Evolutionary conservation across 1,139 yeast species (phyloP).

Genomic region (Candida tetrigidarum): DNA sequence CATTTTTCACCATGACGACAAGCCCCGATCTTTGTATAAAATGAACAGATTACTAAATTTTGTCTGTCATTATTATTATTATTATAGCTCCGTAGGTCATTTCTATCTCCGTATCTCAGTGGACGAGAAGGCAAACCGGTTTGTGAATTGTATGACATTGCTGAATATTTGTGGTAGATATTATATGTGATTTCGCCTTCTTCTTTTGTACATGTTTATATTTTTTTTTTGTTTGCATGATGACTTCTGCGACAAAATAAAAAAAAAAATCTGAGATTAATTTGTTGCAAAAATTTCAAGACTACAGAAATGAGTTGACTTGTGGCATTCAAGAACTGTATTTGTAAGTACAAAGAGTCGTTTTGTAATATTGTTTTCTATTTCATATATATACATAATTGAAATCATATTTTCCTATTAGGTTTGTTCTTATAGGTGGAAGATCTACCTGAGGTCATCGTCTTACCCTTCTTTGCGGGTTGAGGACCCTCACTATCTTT

Average conservation of each 20-base stretch:
- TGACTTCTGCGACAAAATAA: too few relatives aligned
- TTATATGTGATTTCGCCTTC: background rate
- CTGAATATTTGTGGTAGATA: background rate
- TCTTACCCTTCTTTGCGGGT: slow-evolving; percentile 49
- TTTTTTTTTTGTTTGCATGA: background rate
- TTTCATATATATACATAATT: background rate
- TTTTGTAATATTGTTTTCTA: too few relatives aligned
- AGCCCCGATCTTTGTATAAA: slow-evolving; percentile 86
- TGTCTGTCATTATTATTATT: background rate
- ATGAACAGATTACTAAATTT: slow-evolving; percentile 38
- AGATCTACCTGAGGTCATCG: slow-evolving; percentile 48
- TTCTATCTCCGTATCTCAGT: background rate
- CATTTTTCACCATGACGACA: slow-evolving; percentile 95
- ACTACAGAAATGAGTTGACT: too few relatives aligned
- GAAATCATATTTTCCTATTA: slow-evolving; percentile 13
- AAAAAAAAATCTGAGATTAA: too few relatives aligned
- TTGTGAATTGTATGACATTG: background rate
- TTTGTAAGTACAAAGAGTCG: too few relatives aligned
- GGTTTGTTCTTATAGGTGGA: slow-evolving; percentile 45
- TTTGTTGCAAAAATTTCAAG: too few relatives aligned
- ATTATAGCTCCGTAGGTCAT: too few relatives aligned
- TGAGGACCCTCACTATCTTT: slow-evolving; percentile 52
- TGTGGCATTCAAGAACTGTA: too few relatives aligned
- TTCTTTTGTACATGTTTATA: background rate
- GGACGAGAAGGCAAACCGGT: background rate